Evolutionary conservation across 1,284 basidiomycete species (phyloP).

Genomic region (Cutaneotrichosporon curvatum): DNA sequence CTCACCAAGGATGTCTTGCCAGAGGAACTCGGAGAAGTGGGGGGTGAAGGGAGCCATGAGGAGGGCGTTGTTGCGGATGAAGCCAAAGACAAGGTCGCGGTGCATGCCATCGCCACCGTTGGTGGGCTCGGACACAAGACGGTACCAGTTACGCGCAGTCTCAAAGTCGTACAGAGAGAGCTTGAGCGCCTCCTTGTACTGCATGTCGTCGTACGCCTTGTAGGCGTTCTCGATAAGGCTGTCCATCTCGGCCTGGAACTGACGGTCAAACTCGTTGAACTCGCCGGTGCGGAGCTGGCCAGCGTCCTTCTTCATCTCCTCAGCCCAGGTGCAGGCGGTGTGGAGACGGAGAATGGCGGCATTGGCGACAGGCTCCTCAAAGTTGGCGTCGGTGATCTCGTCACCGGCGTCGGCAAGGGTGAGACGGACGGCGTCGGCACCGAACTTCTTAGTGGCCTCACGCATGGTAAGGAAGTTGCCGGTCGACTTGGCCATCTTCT

Average conservation of each 20-base stretch:
- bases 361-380: constrained; percentile 97
- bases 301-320: constrained; percentile 65
- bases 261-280: constrained; percentile 60
- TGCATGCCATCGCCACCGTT: constrained; percentile 72
- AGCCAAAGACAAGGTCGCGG: constrained; percentile 62
- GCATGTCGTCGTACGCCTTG: constrained; percentile 66
- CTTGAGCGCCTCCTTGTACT: constrained; percentile 95
- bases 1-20: constrained; percentile 67
- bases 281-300: constrained; percentile 61
- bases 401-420: constrained; percentile 95
- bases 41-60: constrained; percentile 85
- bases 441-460: constrained; percentile 47
- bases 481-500: constrained; percentile 98
- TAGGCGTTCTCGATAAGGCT: constrained; percentile 74
- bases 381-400: constrained; percentile 85
- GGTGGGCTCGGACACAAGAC: constrained; percentile 73
- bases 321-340: constrained; percentile 86
- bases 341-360: constrained; percentile 92
- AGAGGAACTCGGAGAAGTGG: constrained; percentile 91
- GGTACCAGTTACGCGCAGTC: constrained; percentile 89
- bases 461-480: constrained; percentile 51
- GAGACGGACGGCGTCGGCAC: constrained; percentile 67
- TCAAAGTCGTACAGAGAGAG: constrained; percentile 95
- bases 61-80: constrained; percentile 72
- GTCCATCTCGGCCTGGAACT: constrained; percentile 90